Evolutionary conservation across 345 rosid species (phyloP), one percentile per base, ranked within the genome.

Genomic region (Citrus mangshanensis): DNA sequence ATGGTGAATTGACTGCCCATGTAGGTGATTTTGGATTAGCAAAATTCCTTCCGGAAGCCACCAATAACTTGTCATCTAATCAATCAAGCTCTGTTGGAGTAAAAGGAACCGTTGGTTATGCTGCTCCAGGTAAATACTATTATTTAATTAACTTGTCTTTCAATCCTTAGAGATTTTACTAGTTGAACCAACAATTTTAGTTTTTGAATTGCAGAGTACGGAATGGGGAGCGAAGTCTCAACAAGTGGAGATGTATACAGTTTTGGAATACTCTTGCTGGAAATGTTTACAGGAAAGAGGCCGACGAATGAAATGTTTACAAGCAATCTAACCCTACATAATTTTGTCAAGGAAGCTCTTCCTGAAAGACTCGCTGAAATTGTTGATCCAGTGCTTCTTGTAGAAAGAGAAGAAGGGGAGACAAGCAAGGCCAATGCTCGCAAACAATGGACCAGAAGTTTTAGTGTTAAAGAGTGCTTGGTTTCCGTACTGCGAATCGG

Each of bases 241-340:
- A 72, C 70, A 0, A 5, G 24, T 4, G 86, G 87, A 0, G 84
- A 87, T 70, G 77, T 87, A 32, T 81, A 82, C 21, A 82, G 85
- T 32, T 28, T 28, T 28, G 30, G 30, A 0, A 28, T 28, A 28
- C 30, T 28, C 2, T 28, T 28, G 30, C 30, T 28, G 30, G 30
- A 28, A 28, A 28, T 28, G 30, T 28, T 28, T 28, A 28, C 30
- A 28, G 30, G 30, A 28, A 28, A 28, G 30, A 2, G 30, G 30
- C 30, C 30, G 30, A 28, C 30, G 30, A 28, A 28, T 28, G 38
- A 37, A 0, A 37, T 54, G 74, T 84, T 82, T 68, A 49, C 34
- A 3, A 87, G 81, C 2, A 72, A 76, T 18, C 30, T 76, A 4
- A 81, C 30, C 61, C 40, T 37, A 0, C 85, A 74, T 40, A 70